Conservation (phyloP, 176 grass and related monocot species). For the Paspalum vaginatum region DNA sequence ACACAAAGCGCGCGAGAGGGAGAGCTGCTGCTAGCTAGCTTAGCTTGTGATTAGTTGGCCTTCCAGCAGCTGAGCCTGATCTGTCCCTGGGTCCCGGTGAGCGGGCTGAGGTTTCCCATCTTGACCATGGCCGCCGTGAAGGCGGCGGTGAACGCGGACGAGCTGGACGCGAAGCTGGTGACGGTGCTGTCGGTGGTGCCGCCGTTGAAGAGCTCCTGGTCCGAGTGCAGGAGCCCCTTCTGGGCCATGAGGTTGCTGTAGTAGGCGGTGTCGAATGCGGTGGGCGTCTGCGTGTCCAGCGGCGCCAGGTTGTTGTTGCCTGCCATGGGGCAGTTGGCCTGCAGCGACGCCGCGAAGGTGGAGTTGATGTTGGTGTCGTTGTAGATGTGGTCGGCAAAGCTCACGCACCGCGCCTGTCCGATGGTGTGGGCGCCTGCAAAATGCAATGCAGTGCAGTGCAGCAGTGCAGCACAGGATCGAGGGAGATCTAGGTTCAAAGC, state of each 20-base stretch:
- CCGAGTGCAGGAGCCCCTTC: slow-evolving; percentile 63
- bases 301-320: slow-evolving; percentile 50
- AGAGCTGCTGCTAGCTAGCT: too few species aligned
- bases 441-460: fast-evolving
- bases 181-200: slow-evolving; percentile 45
- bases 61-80: slow-evolving; percentile 49
- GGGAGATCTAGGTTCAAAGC: too few species aligned
- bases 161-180: slow-evolving; percentile 42
- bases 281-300: slow-evolving; percentile 50
- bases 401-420: slow-evolving; percentile 48
- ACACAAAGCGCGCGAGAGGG: too few species aligned
- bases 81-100: slow-evolving; percentile 39
- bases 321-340: slow-evolving; percentile 43
- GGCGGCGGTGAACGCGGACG: slow-evolving; percentile 43
- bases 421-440: slow-evolving; percentile 79
- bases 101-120: slow-evolving; percentile 46
- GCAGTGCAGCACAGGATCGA: background rate
- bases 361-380: slow-evolving; percentile 64
- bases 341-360: slow-evolving; percentile 40
- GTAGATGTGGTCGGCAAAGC: slow-evolving; percentile 56
- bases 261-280: slow-evolving; percentile 55
- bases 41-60: slow-evolving; percentile 13
- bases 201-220: slow-evolving; percentile 62
- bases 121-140: slow-evolving; percentile 59
- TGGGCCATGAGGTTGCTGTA: slow-evolving; percentile 56